Base-by-base conservation (phyloP, 805 yeast species). In the Barnettozyma pratensis region DNA sequence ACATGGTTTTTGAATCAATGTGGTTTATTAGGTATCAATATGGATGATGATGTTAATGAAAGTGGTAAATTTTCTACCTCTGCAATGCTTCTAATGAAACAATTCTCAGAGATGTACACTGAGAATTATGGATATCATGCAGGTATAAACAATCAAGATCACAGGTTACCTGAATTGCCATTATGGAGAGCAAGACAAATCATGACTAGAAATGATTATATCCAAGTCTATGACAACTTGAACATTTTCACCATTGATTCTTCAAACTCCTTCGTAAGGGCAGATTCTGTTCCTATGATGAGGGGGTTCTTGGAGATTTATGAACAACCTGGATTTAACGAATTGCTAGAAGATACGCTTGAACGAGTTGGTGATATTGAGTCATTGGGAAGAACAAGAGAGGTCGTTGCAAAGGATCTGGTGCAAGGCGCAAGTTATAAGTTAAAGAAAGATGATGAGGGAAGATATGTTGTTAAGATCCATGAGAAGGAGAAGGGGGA, bases 21-120 rank as follows among this genome's bases (percentile, higher is more conserved):
- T 65, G 94, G 89, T 0, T 67, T 87, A 11, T 65, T 87, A 8
- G 96, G 95, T 3, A 74, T 73, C 54, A 80, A 73, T 19, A 86
- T 87, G 96, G 96, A 87, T 60, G 96, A 87, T 59, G 96, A 87
- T 66, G 96, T 87, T 6, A 85, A 86, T 86, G 91, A 85, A 53
- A 74, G 77, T 53, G 95, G 95, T 5, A 87, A 86, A 63, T 86
- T 86, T 57, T 73, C 89, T 2, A 70, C 81, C 7, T 73, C 85
- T 39, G 91, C 92, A 12, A 84, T 86, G 90, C 66, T 82, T 6
- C 67, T 86, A 47, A 81, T 85, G 78, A 71, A 77, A 48, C 87
- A 76, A 50, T 74, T 87, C 57, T 94, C 86, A 3, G 77, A 79
- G n/a, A 75, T 84, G 79, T 55, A 54, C 45, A 35, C 50, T 10